Base-by-base conservation (phyloP, 208 protist species). In the Trypanosoma brucei region DNA sequence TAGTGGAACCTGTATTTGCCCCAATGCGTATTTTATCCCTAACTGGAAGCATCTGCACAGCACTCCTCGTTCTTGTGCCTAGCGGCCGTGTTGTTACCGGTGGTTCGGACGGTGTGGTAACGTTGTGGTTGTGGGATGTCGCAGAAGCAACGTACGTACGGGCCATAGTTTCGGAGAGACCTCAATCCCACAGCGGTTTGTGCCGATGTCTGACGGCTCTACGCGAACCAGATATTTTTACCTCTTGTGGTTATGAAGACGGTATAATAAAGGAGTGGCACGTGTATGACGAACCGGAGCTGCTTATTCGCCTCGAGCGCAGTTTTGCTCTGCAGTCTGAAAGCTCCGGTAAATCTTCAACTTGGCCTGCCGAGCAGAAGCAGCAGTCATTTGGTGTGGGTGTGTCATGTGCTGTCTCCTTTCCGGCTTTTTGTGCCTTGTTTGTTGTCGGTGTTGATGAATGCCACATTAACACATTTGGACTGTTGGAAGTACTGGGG, bases 241-340 rank as follows among this genome's bases (percentile, higher is more conserved):
- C 91, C 30, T 79, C 82, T 3, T 81, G 72, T 63, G 80, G 77
- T 33, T 88, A 81, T 57, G 77, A 94, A 42, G 79, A 89, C 49
- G 82, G 80, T 14, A 31, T 94, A 9, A 70, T 94, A 62, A 79
- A 70, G 65, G 88, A 94, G 76, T 94, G 88, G 84, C 88, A 94
- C 70, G 60, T 94, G 50, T 91, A 91, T 72, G 82, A 89, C 46
- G 75, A 83, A 59, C 79, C 84, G 13, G 76, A 88, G 68, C 30
- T 74, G 40, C 42, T 90, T 35, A 69, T 91, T 72, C 77, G 82
- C 14, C 86, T 78, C 45, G 76, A 78, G 49, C 75, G 87, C 5
- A 75, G 71, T 45, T 91, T 93, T 48, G 72, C 72, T 7, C 51
- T 91, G 54, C 58, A 67, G 44, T 61, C 76, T 4, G 45, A 46